These are phyloP conservation scores for Berberis thunbergii DNA, from an alignment of 164 flowering plant species.

Conservation along the genomic window DNA sequence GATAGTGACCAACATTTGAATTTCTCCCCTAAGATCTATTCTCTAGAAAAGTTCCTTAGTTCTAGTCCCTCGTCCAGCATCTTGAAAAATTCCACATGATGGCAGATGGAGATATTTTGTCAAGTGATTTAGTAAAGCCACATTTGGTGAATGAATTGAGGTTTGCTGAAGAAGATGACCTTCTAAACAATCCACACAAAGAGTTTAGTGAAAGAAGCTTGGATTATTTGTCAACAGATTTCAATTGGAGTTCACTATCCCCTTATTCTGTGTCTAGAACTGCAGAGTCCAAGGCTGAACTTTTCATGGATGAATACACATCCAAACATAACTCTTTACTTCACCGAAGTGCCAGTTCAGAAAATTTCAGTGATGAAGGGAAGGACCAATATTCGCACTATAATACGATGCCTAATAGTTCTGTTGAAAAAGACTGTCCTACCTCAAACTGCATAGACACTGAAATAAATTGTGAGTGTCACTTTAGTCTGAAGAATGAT, in stretches of 20 bases:
- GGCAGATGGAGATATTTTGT: conserved; percentile 14
- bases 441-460: conserved; percentile 12
- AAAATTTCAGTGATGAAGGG: conserved; percentile 17
- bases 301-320: conserved; percentile 9
- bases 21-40: conserved; percentile 11
- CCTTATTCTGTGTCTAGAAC: conserved; percentile 14
- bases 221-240: conserved; percentile 8
- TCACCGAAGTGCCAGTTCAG: conserved; percentile 7
- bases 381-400: conserved; percentile 11
- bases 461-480: conserved; percentile 12
- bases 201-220: conserved; percentile 10
- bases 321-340: conserved; percentile 15
- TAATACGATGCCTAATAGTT: conserved; percentile 16
- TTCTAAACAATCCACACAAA: conserved; percentile 13
- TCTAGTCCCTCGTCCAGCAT: conserved; percentile 12
- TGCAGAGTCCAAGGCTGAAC: conserved; percentile 14
- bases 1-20: conserved; percentile 10
- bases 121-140: conserved; percentile 17
- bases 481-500: conserved; percentile 12
- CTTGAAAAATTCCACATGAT: conserved; percentile 5
- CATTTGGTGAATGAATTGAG: conserved; percentile 9
- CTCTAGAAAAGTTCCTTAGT: conserved; percentile 14
- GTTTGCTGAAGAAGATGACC: conserved; percentile 14
- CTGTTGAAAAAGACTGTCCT: conserved; percentile 14
- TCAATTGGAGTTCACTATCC: conserved; percentile 17